phyloP scores from a whole-genome alignment of 163 green algal genomes.

The Chlamydomonas reinhardtii region DNA sequence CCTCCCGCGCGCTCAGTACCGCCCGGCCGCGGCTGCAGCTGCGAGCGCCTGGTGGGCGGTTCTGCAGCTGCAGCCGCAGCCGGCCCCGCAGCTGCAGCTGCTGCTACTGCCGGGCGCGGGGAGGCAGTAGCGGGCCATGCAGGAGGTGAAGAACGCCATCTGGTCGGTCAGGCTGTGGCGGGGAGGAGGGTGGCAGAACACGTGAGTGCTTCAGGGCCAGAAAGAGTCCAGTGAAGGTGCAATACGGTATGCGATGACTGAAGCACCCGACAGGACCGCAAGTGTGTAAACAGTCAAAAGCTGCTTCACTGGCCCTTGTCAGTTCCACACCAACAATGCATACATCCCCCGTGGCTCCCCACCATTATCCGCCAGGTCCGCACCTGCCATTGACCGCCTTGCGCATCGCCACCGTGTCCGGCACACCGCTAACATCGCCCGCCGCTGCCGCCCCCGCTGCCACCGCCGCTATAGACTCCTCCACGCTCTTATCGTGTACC shows the following conservation, averaged over 20 bases:
- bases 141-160: slow-evolving; percentile 40
- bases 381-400: slow-evolving; percentile 37
- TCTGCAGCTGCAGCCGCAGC: background rate
- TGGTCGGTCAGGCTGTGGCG: slow-evolving; percentile 9
- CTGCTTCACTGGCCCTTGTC: too few species aligned
- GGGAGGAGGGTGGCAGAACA: background rate
- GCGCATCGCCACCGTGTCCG: slow-evolving; percentile 24
- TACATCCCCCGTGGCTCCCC: too few species aligned
- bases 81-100: slow-evolving; percentile 12
- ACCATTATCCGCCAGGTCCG: background rate
- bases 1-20: background rate
- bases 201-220: background rate
- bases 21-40: background rate
- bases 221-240: too few species aligned
- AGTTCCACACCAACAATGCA: too few species aligned
- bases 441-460: background rate
- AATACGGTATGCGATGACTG: too few species aligned
- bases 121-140: slow-evolving; percentile 19
- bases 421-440: background rate
- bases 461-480: slow-evolving; percentile 18
- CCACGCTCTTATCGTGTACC: slow-evolving; percentile 4
- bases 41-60: background rate
- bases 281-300: too few species aligned
- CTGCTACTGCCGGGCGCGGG: background rate
- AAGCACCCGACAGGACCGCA: too few species aligned